Conservation (phyloP, 805 yeast species). For the Cyberlindnera mycetangii region DNA sequence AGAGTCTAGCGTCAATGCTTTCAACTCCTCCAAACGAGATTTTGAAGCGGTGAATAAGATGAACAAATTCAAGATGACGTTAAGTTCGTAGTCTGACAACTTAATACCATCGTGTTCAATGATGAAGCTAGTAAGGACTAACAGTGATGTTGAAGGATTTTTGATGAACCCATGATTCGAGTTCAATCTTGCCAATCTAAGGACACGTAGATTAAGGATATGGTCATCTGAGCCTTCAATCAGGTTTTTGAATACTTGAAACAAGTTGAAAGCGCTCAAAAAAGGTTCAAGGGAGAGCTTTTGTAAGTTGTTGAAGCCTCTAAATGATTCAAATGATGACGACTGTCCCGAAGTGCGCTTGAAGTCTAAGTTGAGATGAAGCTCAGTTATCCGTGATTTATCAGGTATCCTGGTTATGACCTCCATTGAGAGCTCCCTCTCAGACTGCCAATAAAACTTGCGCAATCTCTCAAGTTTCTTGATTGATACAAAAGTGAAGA, state of each 20-base stretch:
- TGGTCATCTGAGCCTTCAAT: conserved; percentile 9
- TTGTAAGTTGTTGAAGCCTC: conserved; percentile 30
- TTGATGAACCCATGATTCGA: conserved; percentile 17
- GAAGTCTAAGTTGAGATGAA: conserved; percentile 34
- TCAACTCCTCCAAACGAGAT: conserved; percentile 6
- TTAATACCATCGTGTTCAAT: conserved; percentile 15
- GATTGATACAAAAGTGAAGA: conserved; percentile 28
- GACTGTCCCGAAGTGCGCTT: conserved; percentile 16
- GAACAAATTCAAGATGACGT: conserved; percentile 14
- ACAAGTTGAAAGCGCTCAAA: conserved; percentile 28
- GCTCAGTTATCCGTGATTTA: conserved; percentile 24
- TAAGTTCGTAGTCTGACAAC: conserved; percentile 19
- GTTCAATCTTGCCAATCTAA: conserved; percentile 19
- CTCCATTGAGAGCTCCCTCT: conserved; percentile 31
- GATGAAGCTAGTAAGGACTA: conserved; percentile 22
- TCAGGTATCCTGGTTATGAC: conserved; percentile 34
- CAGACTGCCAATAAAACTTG: conserved; percentile 34
- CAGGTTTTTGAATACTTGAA: conserved; percentile 18
- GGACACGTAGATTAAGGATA: conserved; percentile 10
- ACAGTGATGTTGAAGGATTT: conserved; percentile 14
- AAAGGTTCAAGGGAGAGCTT: conserved; percentile 38
- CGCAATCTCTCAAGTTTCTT: conserved; percentile 29
- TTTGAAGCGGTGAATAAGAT: background rate
- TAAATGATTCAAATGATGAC: conserved; percentile 12
- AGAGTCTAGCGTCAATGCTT: conserved; percentile 17